phyloP scores from a whole-genome alignment of 352 stramenopile genomes.

The Stramenopiles sp. region DNA sequence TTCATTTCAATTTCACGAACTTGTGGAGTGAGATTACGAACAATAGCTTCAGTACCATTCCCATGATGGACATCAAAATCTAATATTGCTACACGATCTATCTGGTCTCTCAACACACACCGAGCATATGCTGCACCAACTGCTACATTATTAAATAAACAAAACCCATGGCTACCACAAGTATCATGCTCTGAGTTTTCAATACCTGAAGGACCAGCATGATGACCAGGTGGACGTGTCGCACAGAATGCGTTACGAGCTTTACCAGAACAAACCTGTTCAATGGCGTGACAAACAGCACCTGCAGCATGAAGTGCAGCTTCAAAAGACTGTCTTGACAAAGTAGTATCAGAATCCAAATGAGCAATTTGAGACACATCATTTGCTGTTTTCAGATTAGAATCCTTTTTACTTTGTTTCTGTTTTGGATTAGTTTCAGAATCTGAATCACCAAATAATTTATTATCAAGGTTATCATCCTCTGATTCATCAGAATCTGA shows the following conservation, averaged over 20 bases:
- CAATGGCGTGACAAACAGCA: slow-evolving; percentile 31
- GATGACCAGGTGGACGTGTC: slow-evolving; percentile 73
- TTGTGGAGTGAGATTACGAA: slow-evolving; percentile 53
- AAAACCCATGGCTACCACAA: slow-evolving; percentile 45
- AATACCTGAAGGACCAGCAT: slow-evolving; percentile 64
- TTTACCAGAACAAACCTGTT: slow-evolving; percentile 38
- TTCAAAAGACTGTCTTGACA: slow-evolving; percentile 21
- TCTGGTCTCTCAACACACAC: slow-evolving; percentile 39
- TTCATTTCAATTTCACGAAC: slow-evolving; percentile 1
- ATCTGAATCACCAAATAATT: neutral
- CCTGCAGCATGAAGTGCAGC: slow-evolving; percentile 29
- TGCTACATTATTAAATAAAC: slow-evolving; percentile 87
- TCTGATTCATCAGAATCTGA: slow-evolving; percentile 7
- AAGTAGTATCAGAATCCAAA: slow-evolving; percentile 23
- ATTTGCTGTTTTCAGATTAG: neutral
- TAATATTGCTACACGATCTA: slow-evolving; percentile 44
- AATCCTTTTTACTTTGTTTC: slow-evolving; percentile 1
- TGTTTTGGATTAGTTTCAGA: neutral
- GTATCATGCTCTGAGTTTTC: slow-evolving; percentile 59
- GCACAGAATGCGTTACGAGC: slow-evolving; percentile 77
- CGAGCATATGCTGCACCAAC: slow-evolving; percentile 76
- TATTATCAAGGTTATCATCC: slow-evolving; percentile 8
- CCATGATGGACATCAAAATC: slow-evolving; percentile 95
- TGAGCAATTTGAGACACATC: slow-evolving; percentile 11
- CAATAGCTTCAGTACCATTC: slow-evolving; percentile 83